These are phyloP conservation scores for Saposhnikovia divaricata DNA, from an alignment of 129 eudicot species.

Conservation along the genomic window DNA sequence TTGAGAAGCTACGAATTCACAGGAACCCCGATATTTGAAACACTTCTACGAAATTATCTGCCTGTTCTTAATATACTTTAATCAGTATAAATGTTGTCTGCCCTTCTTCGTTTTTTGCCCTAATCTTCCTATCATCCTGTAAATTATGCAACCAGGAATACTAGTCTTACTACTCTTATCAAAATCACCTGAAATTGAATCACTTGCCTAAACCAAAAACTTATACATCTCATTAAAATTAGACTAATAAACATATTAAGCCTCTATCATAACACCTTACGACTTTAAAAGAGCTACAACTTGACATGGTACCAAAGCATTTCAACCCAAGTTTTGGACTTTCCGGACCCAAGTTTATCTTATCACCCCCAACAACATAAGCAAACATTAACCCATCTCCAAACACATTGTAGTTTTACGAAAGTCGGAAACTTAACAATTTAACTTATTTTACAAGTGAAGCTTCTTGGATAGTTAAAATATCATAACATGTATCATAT, in stretches of 20 bases:
- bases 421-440: background rate
- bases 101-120: background rate
- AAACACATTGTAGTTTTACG: background rate
- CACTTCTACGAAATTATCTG: background rate
- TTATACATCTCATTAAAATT: background rate
- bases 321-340: background rate
- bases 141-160: background rate
- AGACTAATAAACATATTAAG: background rate
- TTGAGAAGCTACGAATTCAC: background rate
- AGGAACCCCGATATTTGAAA: background rate
- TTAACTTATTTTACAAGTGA: background rate
- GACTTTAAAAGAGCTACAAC: background rate
- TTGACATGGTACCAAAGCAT: background rate
- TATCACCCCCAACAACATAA: background rate
- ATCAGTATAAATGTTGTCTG: background rate
- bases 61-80: background rate
- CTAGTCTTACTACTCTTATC: background rate
- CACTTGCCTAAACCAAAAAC: background rate
- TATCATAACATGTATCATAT: background rate
- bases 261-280: background rate
- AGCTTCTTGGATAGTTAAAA: background rate
- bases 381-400: background rate
- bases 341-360: background rate
- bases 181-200: background rate
- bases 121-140: background rate